Evolutionary conservation across 177 flowering plant genomes (phyloP).

Genomic region (Vitis hybrid): DNA sequence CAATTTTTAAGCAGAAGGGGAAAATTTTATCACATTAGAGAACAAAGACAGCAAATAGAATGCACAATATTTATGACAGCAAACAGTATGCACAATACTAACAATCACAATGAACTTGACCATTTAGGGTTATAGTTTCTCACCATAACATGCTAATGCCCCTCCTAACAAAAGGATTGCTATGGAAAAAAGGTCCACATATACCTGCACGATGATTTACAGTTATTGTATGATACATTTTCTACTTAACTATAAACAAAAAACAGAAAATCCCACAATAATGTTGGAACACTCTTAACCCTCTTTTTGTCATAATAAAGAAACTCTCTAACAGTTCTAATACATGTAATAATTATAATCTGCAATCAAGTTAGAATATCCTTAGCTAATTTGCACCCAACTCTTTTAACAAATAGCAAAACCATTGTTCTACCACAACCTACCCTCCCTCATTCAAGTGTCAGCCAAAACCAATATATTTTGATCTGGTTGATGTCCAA

Average conservation of each 20-base stretch:
- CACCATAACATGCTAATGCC: conserved; percentile 83
- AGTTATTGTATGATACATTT: conserved; percentile 12
- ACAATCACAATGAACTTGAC: background rate
- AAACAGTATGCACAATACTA: background rate
- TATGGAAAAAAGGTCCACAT: conserved; percentile 58
- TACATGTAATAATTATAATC: background rate
- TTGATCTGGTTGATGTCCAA: too few relatives aligned
- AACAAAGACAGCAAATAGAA: background rate
- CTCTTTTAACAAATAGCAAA: background rate
- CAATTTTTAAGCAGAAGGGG: background rate
- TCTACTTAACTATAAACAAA: background rate
- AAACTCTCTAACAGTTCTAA: background rate
- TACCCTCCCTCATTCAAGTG: background rate
- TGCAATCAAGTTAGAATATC: too few relatives aligned
- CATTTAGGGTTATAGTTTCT: conserved; percentile 20
- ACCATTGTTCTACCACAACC: background rate
- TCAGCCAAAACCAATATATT: too few relatives aligned
- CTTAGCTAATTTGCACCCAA: background rate
- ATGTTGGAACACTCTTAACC: background rate
- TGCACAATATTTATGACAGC: background rate
- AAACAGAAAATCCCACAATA: background rate
- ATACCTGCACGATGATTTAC: conserved; percentile 57
- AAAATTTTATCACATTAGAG: background rate
- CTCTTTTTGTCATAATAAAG: background rate
- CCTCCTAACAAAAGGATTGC: conserved; percentile 59